Conservation (phyloP, 176 grass and related monocot genomes). For the Phragmites australis region DNA sequence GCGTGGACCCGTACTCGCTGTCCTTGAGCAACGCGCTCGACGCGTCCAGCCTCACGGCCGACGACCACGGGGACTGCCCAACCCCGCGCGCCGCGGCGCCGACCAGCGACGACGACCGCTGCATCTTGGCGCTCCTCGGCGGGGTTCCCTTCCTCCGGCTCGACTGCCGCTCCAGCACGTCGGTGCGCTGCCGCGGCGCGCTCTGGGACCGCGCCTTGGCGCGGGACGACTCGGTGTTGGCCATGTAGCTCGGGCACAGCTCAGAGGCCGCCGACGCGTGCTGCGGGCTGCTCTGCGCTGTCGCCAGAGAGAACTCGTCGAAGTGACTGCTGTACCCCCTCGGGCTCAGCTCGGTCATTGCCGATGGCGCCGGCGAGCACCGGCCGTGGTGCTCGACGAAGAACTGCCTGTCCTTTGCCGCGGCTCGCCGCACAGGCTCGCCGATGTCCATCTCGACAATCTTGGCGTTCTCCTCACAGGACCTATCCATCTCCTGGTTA, state of each 20-base stretch:
- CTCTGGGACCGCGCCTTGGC: conserved; percentile 73
- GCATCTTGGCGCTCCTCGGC: conserved; percentile 68
- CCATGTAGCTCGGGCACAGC: conserved; percentile 78
- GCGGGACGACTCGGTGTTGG: conserved; percentile 74
- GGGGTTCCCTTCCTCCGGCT: conserved; percentile 55
- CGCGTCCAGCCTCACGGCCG: conserved; percentile 51
- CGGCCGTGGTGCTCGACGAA: conserved; percentile 25
- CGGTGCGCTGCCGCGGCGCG: conserved; percentile 53
- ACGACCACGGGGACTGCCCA: conserved; percentile 44
- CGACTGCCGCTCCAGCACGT: conserved; percentile 60
- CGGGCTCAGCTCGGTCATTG: conserved; percentile 51
- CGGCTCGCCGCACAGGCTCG: conserved; percentile 31
- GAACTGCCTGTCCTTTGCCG: not conserved
- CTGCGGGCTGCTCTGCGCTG: conserved; percentile 51
- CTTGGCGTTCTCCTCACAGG: conserved; percentile 64
- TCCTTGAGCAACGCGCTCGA: conserved; percentile 72
- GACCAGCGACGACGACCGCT: conserved; percentile 76
- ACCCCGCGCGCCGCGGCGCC: conserved; percentile 41
- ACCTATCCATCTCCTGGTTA: conserved; percentile 68
- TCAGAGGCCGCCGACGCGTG: conserved; percentile 6
- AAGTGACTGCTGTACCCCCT: conserved; percentile 57
- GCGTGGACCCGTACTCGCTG: conserved; percentile 80
- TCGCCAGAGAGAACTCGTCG: conserved; percentile 46
- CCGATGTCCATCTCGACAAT: conserved; percentile 85
- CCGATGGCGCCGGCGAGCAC: conserved; percentile 46